Evolutionary conservation across 2,329 filamentous ascomycete species (phyloP), one percentile per base, ranked within the genome.

Genomic region (Pyricularia sp.): DNA sequence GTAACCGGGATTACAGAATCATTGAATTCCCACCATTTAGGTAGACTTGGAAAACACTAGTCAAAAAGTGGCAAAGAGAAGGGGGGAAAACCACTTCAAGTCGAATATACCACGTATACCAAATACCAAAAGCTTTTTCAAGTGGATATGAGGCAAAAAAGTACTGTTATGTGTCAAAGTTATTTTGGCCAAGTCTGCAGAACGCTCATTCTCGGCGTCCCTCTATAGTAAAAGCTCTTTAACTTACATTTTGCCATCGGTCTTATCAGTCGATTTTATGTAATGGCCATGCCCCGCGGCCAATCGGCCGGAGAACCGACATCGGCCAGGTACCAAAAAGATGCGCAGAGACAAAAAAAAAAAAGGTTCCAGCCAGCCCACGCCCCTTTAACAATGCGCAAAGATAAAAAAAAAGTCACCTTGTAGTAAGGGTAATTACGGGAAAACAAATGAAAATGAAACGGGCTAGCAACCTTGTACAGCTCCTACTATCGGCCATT

Each of bases 301-400:
- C 66, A 68, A 68, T 68, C 28, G 66, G n/a, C 20, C 50, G 14
- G 20, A 23, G 55, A 36, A 68, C 66, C 66, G 66, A 68, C 66
- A 68, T 68, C 66, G 66, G 66, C 66, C 58, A 50, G 66, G 66
- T 23, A 50, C 64, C 23, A 23, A 30, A 36, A 36, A 6, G 31
- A n/a, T 66, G 23, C 64, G 25, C 23, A 42, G 28, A 65, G 23
- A 33, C 64, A 3, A 33, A 33, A 65, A 36, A 65, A 30, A 23
- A 33, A 31, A 23, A 50, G n/a, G n/a, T 36, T 17, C 31, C n/a
- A 12, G 5, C 64, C 14, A 26, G 31, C 31, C 10, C 11, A 26
- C 10, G 20, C 55, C 55, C 20, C 28, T 30, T 20, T 4, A n/a
- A 26, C 58, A 61, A 23, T 23, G 58, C 25, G 20, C 50, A 25